Evolutionary conservation across 2,329 filamentous ascomycete species (phyloP), one percentile per base, ranked within the genome.

Genomic region (Cercospora janseana): DNA sequence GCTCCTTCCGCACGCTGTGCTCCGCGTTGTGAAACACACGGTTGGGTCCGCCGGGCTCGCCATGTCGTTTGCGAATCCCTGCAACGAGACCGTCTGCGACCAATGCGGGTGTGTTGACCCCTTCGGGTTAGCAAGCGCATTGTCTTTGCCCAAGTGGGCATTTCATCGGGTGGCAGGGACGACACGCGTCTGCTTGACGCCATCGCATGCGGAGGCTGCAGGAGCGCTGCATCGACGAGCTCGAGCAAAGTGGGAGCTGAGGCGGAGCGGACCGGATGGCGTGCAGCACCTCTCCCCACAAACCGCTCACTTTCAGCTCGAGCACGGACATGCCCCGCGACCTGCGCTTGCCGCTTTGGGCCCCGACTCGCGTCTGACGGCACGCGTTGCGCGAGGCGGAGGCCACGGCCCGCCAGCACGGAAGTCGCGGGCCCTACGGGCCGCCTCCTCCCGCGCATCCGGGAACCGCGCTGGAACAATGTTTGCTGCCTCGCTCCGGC

Each of bases 271-370:
- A 46, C 35, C 28, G 34, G 29, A 31, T 46, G 43, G 43, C 43
- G 34, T 46, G 43, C 13, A 24, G 43, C 43, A 46, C 29, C n/a
- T 16, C n/a, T 35, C 43, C 43, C 43, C 29, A 21, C 29, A 27
- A 15, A 46, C n/a, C n/a, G n/a, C 38, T 46, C 44, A 37, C 44
- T 46, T 46, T 32, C n/a, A 46, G 43, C 18, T 34, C 4, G 28
- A 16, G 43, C 43, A 46, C 43, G 31, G 43, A 27, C 43, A 16
- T 8, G n/a, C 18, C 16, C 43, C 18, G 20, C 27, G 32, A 47
- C 40, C 44, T 43, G 46, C 29, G 32, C 37, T 49, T 42, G n/a
- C 46, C 23, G 21, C 4, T 13, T 21, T 9, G 6, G 37, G 37
- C 12, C 32, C 20, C 10, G 27, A 49, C 35, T 15, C 27, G 13